phyloP scores from a whole-genome alignment of 306 rosid species.

The Alnus glutinosa region DNA sequence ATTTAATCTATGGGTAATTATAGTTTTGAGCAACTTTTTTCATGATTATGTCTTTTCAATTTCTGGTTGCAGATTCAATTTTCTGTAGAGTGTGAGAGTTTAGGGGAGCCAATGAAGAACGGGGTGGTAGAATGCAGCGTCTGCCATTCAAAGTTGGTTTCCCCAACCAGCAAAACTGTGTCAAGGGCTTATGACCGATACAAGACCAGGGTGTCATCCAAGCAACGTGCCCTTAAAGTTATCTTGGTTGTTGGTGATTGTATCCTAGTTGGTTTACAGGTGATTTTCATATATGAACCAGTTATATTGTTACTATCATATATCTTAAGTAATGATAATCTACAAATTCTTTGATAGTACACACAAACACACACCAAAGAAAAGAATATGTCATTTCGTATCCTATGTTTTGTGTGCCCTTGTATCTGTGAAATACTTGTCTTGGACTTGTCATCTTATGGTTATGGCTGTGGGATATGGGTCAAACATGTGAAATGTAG shows the following conservation, averaged over 20 bases:
- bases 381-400: not conserved
- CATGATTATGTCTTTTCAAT: not conserved
- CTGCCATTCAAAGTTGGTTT: slow-evolving; percentile 87
- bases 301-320: slow-evolving; percentile 1
- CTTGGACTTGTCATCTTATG: slow-evolving; percentile 1
- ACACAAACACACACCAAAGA: not conserved
- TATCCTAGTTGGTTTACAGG: slow-evolving; percentile 94
- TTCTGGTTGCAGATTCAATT: slow-evolving; percentile 47
- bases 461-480: not conserved
- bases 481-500: too few species aligned
- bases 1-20: not conserved
- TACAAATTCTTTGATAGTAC: not conserved
- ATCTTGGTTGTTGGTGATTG: slow-evolving; percentile 97
- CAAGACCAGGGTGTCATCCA: slow-evolving; percentile 72
- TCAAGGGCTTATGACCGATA: slow-evolving; percentile 92
- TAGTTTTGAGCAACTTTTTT: not conserved
- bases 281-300: slow-evolving; percentile 31
- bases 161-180: slow-evolving; percentile 62
- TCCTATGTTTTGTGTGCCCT: not conserved
- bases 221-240: slow-evolving; percentile 77
- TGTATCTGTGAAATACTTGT: not conserved
- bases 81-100: slow-evolving; percentile 32
- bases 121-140: slow-evolving; percentile 98
- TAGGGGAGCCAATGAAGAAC: slow-evolving; percentile 54
- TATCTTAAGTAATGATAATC: not conserved